Evolutionary conservation across 208 protist species (phyloP), one percentile per base, ranked within the genome.

Genomic region (Trypanosoma melophagium): DNA sequence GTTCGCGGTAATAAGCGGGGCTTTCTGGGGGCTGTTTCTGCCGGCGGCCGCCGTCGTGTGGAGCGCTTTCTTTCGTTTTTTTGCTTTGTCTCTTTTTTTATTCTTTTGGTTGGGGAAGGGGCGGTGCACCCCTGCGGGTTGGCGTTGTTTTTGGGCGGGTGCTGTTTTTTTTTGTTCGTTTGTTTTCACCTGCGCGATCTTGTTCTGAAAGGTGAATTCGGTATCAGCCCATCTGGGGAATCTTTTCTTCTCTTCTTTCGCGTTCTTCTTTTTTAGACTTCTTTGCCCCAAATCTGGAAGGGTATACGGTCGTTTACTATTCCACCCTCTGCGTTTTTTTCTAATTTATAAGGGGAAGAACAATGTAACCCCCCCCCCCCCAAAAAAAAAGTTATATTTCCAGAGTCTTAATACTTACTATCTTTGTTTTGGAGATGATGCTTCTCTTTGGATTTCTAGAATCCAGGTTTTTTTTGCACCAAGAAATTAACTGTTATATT

Each of bases 401-500:
- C 41, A 89, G 79, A 70, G 71, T 90, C 4, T 59, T 84, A 19
- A 59, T 92, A 31, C 61, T 84, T 35, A 79, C 83, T 16, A 69
- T 81, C 24, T 55, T 93, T 28, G 83, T 93, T 31, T 60, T 93
- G 10, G 72, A 68, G 52, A 90, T 92, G 81, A 77, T 83, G 55
- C 79, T 75, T 14, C 83, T 59, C 47, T 41, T 92, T 2, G 81
- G 72, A 16, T 83, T 92, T 55, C 85, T 89, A 56, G 79, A 94
- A 71, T 73, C 79, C 28, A 7, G 82, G 86, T 53, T 45, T 93
- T 8, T 49, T 89, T 10, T 71, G 83, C 51, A 31, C 51, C 31
- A 93, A 90, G 75, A 86, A 93, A 62, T 79, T 69, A 45, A 53
- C 88, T 22, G 85, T 68, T 0, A 83, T 88, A 40, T 81, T 92